These are phyloP conservation scores for Sporothrix luriei DNA, from an alignment of 2,329 filamentous ascomycete species.

Conservation along the genomic window DNA sequence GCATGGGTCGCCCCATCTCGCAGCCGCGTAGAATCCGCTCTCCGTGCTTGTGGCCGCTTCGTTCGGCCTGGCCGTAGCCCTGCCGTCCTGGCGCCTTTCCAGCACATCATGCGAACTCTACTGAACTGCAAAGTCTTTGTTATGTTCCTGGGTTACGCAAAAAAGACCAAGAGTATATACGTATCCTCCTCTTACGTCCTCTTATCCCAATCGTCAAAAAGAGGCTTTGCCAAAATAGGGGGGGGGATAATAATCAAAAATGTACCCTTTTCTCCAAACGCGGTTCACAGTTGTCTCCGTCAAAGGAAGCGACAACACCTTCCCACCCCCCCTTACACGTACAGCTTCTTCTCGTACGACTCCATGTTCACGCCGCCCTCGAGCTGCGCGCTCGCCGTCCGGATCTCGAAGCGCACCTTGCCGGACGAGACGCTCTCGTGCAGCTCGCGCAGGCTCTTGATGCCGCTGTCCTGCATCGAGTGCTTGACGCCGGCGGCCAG, in stretches of 20 bases:
- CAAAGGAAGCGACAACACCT: neutral
- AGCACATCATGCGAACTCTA: conserved; percentile 17
- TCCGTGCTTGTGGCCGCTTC: conserved; percentile 19
- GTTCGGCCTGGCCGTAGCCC: conserved; percentile 16
- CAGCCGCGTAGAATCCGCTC: conserved; percentile 1
- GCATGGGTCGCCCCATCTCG: conserved; percentile 16
- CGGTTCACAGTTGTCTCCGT: neutral
- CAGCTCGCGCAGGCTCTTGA: conserved; percentile 75
- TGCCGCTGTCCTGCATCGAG: conserved; percentile 92
- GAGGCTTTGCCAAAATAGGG: neutral
- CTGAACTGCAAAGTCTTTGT: conserved; percentile 21
- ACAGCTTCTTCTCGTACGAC: conserved; percentile 99
- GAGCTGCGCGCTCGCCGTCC: conserved; percentile 90
- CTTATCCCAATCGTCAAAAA: neutral
- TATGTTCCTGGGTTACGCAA: conserved; percentile 7
- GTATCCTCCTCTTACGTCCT: neutral
- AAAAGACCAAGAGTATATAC: conserved; percentile 3
- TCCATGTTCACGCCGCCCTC: conserved; percentile 99
- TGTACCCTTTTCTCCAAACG: conserved; percentile 1
- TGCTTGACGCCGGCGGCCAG: conserved; percentile 94
- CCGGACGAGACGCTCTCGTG: conserved; percentile 74
- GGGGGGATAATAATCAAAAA: conserved; percentile 18
- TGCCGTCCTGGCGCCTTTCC: conserved; percentile 6
- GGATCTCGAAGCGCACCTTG: conserved; percentile 85
- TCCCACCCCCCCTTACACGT: conserved; percentile 63